Evolutionary conservation across 2,329 filamentous ascomycete species (phyloP).

Genomic region (Microdochium paspali): DNA sequence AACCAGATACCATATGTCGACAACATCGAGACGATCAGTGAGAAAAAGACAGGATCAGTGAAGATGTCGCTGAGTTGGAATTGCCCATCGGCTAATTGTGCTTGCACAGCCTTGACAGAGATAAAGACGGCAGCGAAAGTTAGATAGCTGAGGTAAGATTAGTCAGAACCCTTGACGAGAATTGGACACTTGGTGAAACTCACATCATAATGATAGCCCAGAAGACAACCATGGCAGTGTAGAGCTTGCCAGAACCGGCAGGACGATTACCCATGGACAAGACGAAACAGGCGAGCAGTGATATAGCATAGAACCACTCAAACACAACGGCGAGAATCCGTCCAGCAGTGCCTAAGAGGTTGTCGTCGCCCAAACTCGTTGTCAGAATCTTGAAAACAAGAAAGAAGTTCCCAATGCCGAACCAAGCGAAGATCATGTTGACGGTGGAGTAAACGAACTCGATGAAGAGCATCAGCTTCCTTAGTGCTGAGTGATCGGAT

Average conservation of each 20-base stretch:
- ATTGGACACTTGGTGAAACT: slow-evolving; percentile 27
- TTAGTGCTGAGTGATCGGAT: slow-evolving; percentile 76
- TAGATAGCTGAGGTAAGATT: slow-evolving; percentile 52
- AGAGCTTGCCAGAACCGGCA: slow-evolving; percentile 85
- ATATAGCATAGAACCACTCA: slow-evolving; percentile 91
- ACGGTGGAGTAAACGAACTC: slow-evolving; percentile 92
- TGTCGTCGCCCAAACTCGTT: slow-evolving; percentile 61
- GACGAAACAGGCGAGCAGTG: slow-evolving; percentile 89
- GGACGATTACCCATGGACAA: slow-evolving; percentile 90
- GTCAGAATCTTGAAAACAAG: slow-evolving; percentile 96
- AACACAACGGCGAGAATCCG: slow-evolving; percentile 81
- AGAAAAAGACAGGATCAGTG: slow-evolving; percentile 83
- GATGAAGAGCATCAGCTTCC: slow-evolving; percentile 83
- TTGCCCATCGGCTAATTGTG: slow-evolving; percentile 50
- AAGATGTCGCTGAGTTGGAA: slow-evolving; percentile 70
- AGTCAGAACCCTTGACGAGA: too few relatives aligned
- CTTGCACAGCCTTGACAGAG: slow-evolving; percentile 75
- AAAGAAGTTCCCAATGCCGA: slow-evolving; percentile 98
- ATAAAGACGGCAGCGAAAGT: slow-evolving; percentile 95
- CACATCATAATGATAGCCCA: slow-evolving; percentile 93
- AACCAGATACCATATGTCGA: slow-evolving; percentile 94
- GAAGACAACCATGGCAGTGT: slow-evolving; percentile 97
- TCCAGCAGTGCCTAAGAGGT: slow-evolving; percentile 68
- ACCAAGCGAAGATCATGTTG: slow-evolving; percentile 99
- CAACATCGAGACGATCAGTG: slow-evolving; percentile 81